Evolutionary conservation across 108 stramenopile species (phyloP), one percentile per base, ranked within the genome.

Genomic region (Cyclostephanos invisitatus): DNA sequence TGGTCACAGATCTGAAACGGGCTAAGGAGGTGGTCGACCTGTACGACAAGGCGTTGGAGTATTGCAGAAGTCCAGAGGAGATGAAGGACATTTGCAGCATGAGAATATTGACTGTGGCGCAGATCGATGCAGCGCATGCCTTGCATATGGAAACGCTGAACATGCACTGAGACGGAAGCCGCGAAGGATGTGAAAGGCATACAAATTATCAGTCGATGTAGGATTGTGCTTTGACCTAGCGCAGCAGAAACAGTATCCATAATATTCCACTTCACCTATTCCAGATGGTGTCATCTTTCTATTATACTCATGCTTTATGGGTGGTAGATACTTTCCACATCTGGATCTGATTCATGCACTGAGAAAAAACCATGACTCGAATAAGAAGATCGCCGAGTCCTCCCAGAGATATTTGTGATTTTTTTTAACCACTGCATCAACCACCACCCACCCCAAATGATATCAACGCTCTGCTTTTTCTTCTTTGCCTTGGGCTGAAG

Each of bases 61-160:
- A 91, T 49, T 96, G 95, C 67, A 84, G 95, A 68, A 93, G 89
- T 18, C 82, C 86, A 22, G 95, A 96, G 24, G 95, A 96, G 74
- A 70, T 92, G 77, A 91, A 86, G 64, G 95, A 96, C 73, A 78
- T 96, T 83, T 83, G 85, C 60, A 83, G 86, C 65, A 93, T 96
- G 91, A 85, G 88, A 69, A 82, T 91, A 42, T 70, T 96, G 82
- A 89, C 95, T 1, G 78, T 89, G 37, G 90, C 95, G 5, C 95
- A 96, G 73, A 84, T 92, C 32, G 93, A 94, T 74, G 95, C 91
- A 12, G 95, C 95, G 3, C 76, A 71, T 24, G 72, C 75, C 57
- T 65, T 96, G 63, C 81, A 89, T 40, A 94, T 96, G 95, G 91
- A 92, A 70, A 88, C 90, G 17, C 87, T 96, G 72, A 85, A 84